Percentiles rank a stretch among this genome's conserved stretches.
Conservation (phyloP, 2,329 filamentous ascomycete species). For the Dryadomyces quercivorus region DNA sequence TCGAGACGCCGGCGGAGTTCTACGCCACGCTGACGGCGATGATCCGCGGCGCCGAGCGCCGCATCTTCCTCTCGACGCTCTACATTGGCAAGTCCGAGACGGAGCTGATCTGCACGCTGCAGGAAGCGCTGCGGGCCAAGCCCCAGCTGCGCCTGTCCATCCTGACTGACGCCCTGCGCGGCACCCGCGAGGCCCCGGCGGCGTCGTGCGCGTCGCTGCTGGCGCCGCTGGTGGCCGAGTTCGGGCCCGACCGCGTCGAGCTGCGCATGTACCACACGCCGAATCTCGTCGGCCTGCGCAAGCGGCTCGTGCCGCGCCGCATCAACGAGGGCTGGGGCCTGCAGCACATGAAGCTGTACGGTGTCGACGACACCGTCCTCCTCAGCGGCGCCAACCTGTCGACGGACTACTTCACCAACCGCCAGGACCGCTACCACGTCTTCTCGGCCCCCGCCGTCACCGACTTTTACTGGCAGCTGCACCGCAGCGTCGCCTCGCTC, state of each 20-base stretch:
- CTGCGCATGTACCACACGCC: slow-evolving; percentile 97
- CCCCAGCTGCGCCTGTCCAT: slow-evolving; percentile 73
- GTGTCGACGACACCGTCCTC: slow-evolving; percentile 88
- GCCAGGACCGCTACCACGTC: slow-evolving; percentile 88
- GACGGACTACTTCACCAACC: slow-evolving; percentile 89
- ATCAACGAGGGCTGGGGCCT: slow-evolving; percentile 98
- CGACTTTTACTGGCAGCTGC: slow-evolving; percentile 69
- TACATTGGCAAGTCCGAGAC: slow-evolving; percentile 92
- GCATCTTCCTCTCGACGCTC: slow-evolving; percentile 88
- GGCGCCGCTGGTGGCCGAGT: slow-evolving; percentile 70
- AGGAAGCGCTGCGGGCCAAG: slow-evolving; percentile 61
- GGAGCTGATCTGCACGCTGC: slow-evolving; percentile 72
- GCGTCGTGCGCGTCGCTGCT: slow-evolving; percentile 82
- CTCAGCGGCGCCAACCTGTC: slow-evolving; percentile 72
- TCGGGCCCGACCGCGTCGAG: slow-evolving; percentile 74
- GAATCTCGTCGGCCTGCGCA: slow-evolving; percentile 77
- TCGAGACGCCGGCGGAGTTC: slow-evolving; percentile 76
- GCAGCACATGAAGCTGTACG: slow-evolving; percentile 98
- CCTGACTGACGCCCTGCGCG: slow-evolving; percentile 79
- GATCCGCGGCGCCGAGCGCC: slow-evolving; percentile 64
- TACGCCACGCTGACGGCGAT: slow-evolving; percentile 76
- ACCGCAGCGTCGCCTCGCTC: slow-evolving; percentile 63
- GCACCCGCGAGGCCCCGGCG: slow-evolving; percentile 78
- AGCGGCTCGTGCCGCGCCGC: slow-evolving; percentile 70
- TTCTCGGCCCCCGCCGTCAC: slow-evolving; percentile 71